Conservation (phyloP, 192 early-diverging fungal genomes). For the Backusella liffmaniae region DNA sequence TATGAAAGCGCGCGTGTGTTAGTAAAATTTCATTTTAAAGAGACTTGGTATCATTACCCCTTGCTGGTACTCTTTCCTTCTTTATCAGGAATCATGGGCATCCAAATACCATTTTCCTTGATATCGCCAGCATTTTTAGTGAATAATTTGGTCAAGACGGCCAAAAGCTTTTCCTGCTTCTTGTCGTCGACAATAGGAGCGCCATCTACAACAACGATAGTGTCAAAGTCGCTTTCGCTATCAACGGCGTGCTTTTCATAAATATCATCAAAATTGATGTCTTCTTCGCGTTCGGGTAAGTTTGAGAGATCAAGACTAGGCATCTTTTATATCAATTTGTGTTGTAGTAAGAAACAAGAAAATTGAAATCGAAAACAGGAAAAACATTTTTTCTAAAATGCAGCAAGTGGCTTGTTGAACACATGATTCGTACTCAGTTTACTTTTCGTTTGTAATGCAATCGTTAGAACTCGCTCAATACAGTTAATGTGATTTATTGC, state of each 20-base stretch:
- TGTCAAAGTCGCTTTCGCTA: slow-evolving; percentile 73
- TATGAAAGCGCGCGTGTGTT: not conserved
- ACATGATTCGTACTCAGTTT: not conserved
- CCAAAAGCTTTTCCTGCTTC: slow-evolving; percentile 85
- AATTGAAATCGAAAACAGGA: not conserved
- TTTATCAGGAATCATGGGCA: slow-evolving; percentile 76
- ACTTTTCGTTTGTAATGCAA: not conserved
- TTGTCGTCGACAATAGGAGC: slow-evolving; percentile 81
- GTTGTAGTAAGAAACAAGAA: not conserved
- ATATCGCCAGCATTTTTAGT: slow-evolving; percentile 70
- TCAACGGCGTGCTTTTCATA: slow-evolving; percentile 71
- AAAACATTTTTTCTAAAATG: slow-evolving; percentile 2
- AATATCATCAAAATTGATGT: slow-evolving; percentile 93
- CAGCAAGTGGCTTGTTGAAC: not conserved
- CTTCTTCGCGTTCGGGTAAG: slow-evolving; percentile 67
- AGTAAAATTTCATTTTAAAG: not conserved
- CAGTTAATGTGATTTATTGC: too few species aligned
- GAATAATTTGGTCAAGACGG: slow-evolving; percentile 76
- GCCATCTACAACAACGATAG: slow-evolving; percentile 91
- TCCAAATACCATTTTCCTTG: slow-evolving; percentile 80
- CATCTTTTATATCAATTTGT: slow-evolving; percentile 6
- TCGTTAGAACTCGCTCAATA: too few species aligned
- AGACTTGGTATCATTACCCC: slow-evolving; percentile 39
- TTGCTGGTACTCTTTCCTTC: slow-evolving; percentile 74
- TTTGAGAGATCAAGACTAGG: slow-evolving; percentile 53